Evolutionary conservation across 106 monocot species (phyloP).

Genomic region (Dendrobium chrysotoxum): DNA sequence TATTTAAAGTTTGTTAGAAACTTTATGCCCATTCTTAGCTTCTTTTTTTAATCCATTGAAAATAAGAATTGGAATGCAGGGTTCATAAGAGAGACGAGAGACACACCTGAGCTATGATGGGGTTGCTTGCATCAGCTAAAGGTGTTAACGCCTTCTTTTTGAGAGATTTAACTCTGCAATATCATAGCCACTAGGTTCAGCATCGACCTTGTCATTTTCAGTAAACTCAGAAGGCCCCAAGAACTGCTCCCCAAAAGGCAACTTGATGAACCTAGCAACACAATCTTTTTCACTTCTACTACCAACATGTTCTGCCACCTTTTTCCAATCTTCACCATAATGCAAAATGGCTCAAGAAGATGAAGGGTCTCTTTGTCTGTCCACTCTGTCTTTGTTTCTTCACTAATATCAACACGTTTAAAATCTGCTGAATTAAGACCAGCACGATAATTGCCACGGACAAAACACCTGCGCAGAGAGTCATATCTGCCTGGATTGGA

Average conservation of each 20-base stretch:
- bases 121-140: slow-evolving; percentile 90
- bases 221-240: slow-evolving; percentile 28
- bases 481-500: slow-evolving; percentile 45
- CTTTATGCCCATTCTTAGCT: background rate
- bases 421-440: slow-evolving; percentile 79
- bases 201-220: slow-evolving; percentile 12
- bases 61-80: background rate
- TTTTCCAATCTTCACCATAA: slow-evolving; percentile 95
- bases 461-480: slow-evolving; percentile 86
- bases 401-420: slow-evolving; percentile 73
- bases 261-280: slow-evolving; percentile 65
- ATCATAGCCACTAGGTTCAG: slow-evolving; percentile 19
- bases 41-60: background rate
- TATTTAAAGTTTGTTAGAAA: background rate
- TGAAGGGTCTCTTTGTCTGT: slow-evolving; percentile 96
- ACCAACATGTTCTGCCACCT: slow-evolving; percentile 81
- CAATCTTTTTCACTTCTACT: slow-evolving; percentile 79
- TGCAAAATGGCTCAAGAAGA: slow-evolving; percentile 84
- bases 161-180: slow-evolving; percentile 4
- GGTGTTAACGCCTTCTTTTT: slow-evolving; percentile 59
- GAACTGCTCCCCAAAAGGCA: slow-evolving; percentile 94
- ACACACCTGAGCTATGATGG: slow-evolving; percentile 95
- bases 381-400: slow-evolving; percentile 78
- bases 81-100: background rate
- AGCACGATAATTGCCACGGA: slow-evolving; percentile 66